These are phyloP conservation scores for Penicillium flavigenum DNA, from an alignment of 495 filamentous ascomycete species.

Conservation along the genomic window DNA sequence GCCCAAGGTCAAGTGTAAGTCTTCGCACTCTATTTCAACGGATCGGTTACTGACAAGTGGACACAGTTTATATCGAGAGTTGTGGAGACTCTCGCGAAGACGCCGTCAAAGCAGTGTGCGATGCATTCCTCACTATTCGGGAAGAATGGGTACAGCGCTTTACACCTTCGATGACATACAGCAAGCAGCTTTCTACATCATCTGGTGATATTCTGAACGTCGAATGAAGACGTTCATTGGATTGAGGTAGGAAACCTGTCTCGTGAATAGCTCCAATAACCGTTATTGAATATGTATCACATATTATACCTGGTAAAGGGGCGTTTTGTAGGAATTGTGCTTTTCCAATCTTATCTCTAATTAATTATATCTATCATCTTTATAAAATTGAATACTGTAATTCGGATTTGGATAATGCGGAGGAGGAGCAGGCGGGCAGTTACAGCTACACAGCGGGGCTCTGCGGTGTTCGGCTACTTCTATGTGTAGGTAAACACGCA, in stretches of 20 bases:
- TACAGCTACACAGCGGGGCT: no score
- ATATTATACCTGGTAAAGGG: not conserved
- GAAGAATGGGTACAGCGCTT: constrained; percentile 58
- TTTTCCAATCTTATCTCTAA: not conserved
- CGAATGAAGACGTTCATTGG: constrained; percentile 10
- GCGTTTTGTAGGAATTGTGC: no score
- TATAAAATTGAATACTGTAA: no score
- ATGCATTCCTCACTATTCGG: constrained; percentile 51
- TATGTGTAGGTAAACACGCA: no score
- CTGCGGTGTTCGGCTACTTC: no score
- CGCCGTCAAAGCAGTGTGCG: constrained; percentile 54
- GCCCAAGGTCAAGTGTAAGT: constrained; percentile 63
- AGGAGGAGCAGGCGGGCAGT: no score
- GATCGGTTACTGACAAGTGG: constrained; percentile 8
- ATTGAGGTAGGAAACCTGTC: not conserved
- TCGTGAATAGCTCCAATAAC: not conserved
- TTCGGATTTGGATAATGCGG: no score
- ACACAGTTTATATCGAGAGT: constrained; percentile 57
- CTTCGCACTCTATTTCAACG: not conserved
- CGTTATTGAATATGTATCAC: not conserved
- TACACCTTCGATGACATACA: constrained; percentile 42
- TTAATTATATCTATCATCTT: no score
- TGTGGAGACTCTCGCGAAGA: constrained; percentile 43
- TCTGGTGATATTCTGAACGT: constrained; percentile 40
- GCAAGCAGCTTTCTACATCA: constrained; percentile 40